Evolutionary conservation across 2,329 filamentous ascomycete species (phyloP).

Genomic region (Pestalotiopsis sp.): DNA sequence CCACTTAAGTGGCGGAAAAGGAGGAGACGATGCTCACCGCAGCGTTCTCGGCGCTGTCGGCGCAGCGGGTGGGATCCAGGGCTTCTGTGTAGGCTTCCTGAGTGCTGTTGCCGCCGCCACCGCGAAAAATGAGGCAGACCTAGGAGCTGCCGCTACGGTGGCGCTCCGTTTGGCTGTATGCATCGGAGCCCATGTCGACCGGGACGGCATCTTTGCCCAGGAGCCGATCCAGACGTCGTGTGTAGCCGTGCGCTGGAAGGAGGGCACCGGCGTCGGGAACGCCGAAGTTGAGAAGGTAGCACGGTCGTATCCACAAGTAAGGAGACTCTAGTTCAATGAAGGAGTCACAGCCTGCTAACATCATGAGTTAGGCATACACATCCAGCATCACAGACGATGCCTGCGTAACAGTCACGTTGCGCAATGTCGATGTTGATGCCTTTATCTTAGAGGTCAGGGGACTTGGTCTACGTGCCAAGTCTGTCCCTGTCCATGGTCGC

Average conservation of each 20-base stretch:
- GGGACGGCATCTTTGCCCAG: conserved; percentile 11
- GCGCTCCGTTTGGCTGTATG: conserved; percentile 20
- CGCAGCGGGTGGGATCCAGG: conserved; percentile 16
- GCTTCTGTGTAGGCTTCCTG: conserved; percentile 23
- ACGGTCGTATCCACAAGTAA: neutral
- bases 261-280: neutral
- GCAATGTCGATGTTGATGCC: conserved; percentile 1
- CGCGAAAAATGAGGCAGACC: conserved; percentile 13
- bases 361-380: conserved; percentile 10
- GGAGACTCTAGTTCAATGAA: neutral
- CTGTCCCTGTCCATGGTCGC: conserved; percentile 17
- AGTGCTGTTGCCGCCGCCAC: conserved; percentile 18
- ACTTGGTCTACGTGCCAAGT: conserved; percentile 5
- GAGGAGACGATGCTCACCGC: conserved; percentile 6
- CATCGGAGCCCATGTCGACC: conserved; percentile 17
- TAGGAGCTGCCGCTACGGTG: conserved; percentile 15
- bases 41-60: conserved; percentile 11
- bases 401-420: conserved; percentile 15
- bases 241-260: conserved; percentile 17
- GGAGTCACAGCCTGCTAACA: neutral
- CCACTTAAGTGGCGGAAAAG: neutral
- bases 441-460: conserved; percentile 6
- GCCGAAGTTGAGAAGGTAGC: neutral
- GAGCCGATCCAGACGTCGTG: conserved; percentile 9
- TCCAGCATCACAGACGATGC: conserved; percentile 11